Evolutionary conservation across 148 eudicot genomes (phyloP).

Genomic region (Fagopyrum esculentum): DNA sequence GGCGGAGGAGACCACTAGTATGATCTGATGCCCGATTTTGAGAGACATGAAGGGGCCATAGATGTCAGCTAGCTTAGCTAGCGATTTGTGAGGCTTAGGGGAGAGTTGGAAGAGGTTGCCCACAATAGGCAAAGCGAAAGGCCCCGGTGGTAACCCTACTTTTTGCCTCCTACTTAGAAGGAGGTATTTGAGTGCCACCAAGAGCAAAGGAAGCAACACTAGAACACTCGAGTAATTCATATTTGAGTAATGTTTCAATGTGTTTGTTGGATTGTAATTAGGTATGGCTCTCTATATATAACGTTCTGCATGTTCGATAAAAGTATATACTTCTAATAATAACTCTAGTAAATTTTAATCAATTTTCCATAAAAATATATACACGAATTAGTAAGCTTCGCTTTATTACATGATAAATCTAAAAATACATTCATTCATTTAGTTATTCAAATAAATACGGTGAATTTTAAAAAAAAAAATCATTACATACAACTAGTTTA

Average conservation of each 20-base stretch:
- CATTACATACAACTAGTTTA: too few species aligned
- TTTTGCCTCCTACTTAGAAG: neutral
- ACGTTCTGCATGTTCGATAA: too few species aligned
- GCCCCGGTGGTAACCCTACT: neutral
- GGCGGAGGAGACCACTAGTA: neutral
- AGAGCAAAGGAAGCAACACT: neutral
- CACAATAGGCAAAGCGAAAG: neutral
- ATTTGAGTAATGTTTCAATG: neutral
- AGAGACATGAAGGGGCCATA: slow-evolving; percentile 6
- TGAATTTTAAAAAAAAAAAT: too few species aligned
- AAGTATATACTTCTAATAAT: too few species aligned
- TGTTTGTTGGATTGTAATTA: too few species aligned
- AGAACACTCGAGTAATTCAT: neutral
- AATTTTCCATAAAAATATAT: too few species aligned
- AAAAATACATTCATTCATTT: too few species aligned
- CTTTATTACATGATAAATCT: too few species aligned
- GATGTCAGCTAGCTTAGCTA: slow-evolving; percentile 5
- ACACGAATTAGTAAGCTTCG: too few species aligned
- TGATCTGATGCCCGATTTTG: neutral
- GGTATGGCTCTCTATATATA: too few species aligned
- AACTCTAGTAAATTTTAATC: too few species aligned
- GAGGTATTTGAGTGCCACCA: neutral
- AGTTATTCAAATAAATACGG: too few species aligned
- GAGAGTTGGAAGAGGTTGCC: neutral
- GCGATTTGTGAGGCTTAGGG: neutral